Conservation (phyloP, 2,329 filamentous ascomycete species). For the Colletotrichum sp. region DNA sequence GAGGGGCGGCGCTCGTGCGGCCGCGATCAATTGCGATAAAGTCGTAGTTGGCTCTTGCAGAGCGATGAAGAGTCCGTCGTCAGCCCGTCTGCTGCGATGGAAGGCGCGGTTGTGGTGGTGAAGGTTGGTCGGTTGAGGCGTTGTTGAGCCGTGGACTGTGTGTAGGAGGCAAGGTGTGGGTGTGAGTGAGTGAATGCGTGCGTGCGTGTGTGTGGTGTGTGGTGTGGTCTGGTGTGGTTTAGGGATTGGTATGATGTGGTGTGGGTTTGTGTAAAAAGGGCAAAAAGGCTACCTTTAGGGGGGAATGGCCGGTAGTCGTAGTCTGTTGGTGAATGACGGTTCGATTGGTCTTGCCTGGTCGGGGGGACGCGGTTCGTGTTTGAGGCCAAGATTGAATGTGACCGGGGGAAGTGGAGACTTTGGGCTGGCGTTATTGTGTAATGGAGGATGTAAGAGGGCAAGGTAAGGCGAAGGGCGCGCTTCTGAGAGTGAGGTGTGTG, state of each 20-base stretch:
- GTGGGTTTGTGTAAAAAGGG: slow-evolving; percentile 1
- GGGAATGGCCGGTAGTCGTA: not conserved
- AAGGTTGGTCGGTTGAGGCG: not conserved
- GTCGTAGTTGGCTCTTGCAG: not conserved
- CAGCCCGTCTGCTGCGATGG: not conserved
- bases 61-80: not conserved
- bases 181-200: not conserved
- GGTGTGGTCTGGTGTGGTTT: too few relatives aligned
- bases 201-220: not conserved
- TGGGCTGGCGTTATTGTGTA: not conserved
- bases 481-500: not conserved
- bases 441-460: not conserved
- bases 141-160: not conserved
- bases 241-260: not conserved
- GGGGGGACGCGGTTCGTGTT: slow-evolving; percentile 18
- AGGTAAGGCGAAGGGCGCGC: not conserved
- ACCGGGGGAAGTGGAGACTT: slow-evolving; percentile 7
- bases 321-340: not conserved
- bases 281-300: not conserved
- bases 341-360: not conserved
- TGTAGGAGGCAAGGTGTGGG: not conserved
- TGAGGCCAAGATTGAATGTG: slow-evolving; percentile 16
- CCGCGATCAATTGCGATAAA: not conserved
- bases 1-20: not conserved
- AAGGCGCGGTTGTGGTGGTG: not conserved